These are phyloP conservation scores for Gloeophyllum trabeum DNA, from an alignment of 768 basidiomycete species.

Conservation along the genomic window DNA sequence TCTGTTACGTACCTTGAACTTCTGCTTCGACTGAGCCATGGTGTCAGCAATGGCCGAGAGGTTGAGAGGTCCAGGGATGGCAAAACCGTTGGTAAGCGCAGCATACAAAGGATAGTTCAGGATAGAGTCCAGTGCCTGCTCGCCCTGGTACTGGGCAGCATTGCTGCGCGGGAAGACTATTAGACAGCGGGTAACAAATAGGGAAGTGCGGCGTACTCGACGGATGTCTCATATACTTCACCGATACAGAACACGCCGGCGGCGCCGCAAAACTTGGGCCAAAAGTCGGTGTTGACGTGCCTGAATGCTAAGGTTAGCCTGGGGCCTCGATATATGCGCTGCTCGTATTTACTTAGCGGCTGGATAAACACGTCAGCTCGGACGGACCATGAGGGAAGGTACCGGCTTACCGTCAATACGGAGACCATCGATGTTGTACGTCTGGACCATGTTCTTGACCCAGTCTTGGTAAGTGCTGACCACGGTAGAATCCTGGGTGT, in stretches of 20 bases:
- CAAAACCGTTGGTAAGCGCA: conserved; percentile 52
- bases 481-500: conserved; percentile 62
- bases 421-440: conserved; percentile 76
- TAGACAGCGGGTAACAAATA: conserved; percentile 2
- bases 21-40: conserved; percentile 39
- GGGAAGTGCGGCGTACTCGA: conserved; percentile 25
- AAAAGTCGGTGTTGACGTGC: conserved; percentile 68
- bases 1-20: conserved; percentile 29
- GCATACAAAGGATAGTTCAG: conserved; percentile 64
- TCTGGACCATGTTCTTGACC: conserved; percentile 56
- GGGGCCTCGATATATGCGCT: not conserved
- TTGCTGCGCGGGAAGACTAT: conserved; percentile 24
- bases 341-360: not conserved
- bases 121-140: conserved; percentile 51
- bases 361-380: conserved; percentile 1
- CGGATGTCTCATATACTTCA: conserved; percentile 54
- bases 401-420: conserved; percentile 64
- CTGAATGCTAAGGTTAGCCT: too few species aligned
- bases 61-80: conserved; percentile 60
- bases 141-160: conserved; percentile 50
- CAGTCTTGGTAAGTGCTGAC: conserved; percentile 52
- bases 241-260: conserved; percentile 83
- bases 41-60: conserved; percentile 42
- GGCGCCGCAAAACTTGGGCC: conserved; percentile 62
- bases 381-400: not conserved